Conservation (phyloP, 2,329 filamentous ascomycete genomes). For the Stenocarpella maydis region DNA sequence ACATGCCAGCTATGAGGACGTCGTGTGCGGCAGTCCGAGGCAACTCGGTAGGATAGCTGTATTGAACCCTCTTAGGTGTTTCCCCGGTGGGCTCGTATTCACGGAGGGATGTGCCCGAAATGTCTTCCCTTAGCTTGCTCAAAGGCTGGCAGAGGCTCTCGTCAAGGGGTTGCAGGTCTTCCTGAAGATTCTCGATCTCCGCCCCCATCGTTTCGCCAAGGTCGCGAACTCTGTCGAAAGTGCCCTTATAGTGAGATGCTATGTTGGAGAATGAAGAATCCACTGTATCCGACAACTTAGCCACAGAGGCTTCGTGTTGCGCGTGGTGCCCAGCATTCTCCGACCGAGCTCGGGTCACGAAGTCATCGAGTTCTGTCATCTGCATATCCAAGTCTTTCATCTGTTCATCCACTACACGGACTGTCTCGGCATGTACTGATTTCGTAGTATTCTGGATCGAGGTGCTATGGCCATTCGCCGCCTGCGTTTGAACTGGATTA, state of each 20-base stretch:
- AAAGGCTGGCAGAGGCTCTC: slow-evolving; percentile 73
- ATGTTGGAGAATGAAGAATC: slow-evolving; percentile 78
- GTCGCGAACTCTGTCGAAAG: slow-evolving; percentile 71
- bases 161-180: slow-evolving; percentile 68
- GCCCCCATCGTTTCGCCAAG: slow-evolving; percentile 74
- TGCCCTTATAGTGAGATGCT: slow-evolving; percentile 72
- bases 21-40: slow-evolving; percentile 72
- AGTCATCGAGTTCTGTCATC: slow-evolving; percentile 89
- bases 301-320: slow-evolving; percentile 72
- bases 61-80: slow-evolving; percentile 83
- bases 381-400: slow-evolving; percentile 87
- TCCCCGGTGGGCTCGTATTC: slow-evolving; percentile 88
- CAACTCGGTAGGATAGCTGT: slow-evolving; percentile 80
- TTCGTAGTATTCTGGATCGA: slow-evolving; percentile 85
- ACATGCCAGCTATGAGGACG: slow-evolving; percentile 52
- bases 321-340: slow-evolving; percentile 83
- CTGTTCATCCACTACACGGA: slow-evolving; percentile 89
- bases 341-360: slow-evolving; percentile 80
- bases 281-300: slow-evolving; percentile 71
- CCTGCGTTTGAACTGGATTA: slow-evolving; percentile 50
- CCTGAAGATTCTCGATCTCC: slow-evolving; percentile 65
- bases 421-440: slow-evolving; percentile 88
- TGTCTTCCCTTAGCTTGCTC: slow-evolving; percentile 72
- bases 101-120: slow-evolving; percentile 69
- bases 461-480: slow-evolving; percentile 80